Evolutionary conservation across 2,329 filamentous ascomycete genomes (phyloP).

Genomic region (Phialemonium atrogriseum): DNA sequence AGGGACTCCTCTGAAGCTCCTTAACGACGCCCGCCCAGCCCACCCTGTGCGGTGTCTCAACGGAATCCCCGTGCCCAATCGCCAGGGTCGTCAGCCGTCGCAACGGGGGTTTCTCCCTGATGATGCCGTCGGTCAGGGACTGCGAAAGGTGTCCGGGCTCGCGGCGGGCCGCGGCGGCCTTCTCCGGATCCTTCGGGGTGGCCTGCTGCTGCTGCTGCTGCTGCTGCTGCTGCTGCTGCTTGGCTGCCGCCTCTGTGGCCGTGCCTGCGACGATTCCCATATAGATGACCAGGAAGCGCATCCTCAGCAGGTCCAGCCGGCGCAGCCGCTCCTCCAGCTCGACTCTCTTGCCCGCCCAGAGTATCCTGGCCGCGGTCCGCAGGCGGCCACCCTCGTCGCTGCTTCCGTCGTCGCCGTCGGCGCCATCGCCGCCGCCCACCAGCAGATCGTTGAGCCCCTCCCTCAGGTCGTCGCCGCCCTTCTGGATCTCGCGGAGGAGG

Average conservation of each 20-base stretch:
- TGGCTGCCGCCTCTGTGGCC: conserved; percentile 25
- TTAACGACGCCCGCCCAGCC: conserved; percentile 57
- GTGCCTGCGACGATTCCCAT: conserved; percentile 47
- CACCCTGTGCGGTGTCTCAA: conserved; percentile 36
- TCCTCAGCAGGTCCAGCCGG: conserved; percentile 52
- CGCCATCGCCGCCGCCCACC: conserved; percentile 32
- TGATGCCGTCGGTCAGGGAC: conserved; percentile 34
- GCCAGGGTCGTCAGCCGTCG: conserved; percentile 45
- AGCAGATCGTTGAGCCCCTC: conserved; percentile 49
- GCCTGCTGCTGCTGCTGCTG: conserved; percentile 19
- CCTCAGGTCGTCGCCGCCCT: conserved; percentile 50
- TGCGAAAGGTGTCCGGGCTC: conserved; percentile 22
- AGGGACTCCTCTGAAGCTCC: conserved; percentile 52
- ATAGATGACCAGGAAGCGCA: conserved; percentile 57
- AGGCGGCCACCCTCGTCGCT: too few relatives aligned
- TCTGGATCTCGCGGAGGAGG: conserved; percentile 54
- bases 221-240: conserved; percentile 18
- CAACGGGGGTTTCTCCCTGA: conserved; percentile 37
- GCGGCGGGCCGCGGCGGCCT: conserved; percentile 12
- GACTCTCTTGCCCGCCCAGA: conserved; percentile 49
- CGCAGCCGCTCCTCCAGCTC: conserved; percentile 49
- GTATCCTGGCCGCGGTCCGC: conserved; percentile 38
- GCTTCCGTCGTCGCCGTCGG: too few relatives aligned
- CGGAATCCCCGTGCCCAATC: conserved; percentile 42
- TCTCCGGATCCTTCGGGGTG: conserved; percentile 20